Base-by-base conservation (phyloP, 768 basidiomycete species). In the Naganishia vishniacii region DNA sequence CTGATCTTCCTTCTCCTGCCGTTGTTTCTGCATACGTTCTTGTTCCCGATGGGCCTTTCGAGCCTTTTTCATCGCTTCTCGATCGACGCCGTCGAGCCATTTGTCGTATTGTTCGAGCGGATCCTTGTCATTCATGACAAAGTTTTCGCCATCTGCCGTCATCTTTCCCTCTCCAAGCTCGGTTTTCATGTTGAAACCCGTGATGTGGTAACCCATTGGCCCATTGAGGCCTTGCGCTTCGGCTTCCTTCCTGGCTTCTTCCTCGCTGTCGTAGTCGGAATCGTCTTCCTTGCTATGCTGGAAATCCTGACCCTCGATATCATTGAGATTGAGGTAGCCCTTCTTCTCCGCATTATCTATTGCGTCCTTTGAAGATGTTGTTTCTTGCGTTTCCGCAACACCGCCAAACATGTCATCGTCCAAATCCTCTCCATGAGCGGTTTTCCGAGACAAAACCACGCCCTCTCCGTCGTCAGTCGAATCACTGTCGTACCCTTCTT, bases 81-180 rank as follows among this genome's bases (percentile, higher is more conserved):
- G 91, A 70, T 86, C 87, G 37, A 93, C 68, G 31, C 78, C 80
- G n/a, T 91, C 89, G 84, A 99, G 88, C 95, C 95, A 99, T 34
- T 84, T 83, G 78, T 99, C 95, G 75, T 99, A 92, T 41, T 87
- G 83, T 26, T 86, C 90, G 73, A 92, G 88, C 0, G 88, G 89
- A 76, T 99, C 95, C 74, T 87, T 86, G 12, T 86, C 83, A 68
- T 88, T 86, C 51, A 88, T 85, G 73, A 91, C 91, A 71, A 79
- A 81, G 9, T 67, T 68, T 65, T 77, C 74, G 48, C 95, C 95
- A 73, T 98, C 94, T 65, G 88, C 88, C 4, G 89, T 86, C 80
- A 99, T 97, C 74, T 91, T 90, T 41, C 95, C 95, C 78, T 98
- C 94, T 73, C 91, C 87, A 88, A 98, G 93, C 82, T 99, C 95